Evolutionary conservation across 805 yeast species (phyloP), one percentile per base, ranked within the genome.

Genomic region (Sungouiella thailandica): DNA sequence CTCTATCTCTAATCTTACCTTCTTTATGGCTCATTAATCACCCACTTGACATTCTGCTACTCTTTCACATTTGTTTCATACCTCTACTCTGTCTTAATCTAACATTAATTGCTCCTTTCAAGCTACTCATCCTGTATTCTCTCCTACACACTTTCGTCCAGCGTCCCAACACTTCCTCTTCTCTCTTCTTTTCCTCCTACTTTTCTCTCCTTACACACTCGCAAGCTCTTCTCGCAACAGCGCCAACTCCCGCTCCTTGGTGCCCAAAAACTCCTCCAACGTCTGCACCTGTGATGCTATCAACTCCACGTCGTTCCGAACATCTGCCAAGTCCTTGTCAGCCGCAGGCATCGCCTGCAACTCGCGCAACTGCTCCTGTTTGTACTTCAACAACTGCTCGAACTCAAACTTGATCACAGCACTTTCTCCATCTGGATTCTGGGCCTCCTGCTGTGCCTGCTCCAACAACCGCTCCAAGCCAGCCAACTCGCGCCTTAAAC

Each of bases 311-410:
- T 83, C 89, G 49, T 68, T 65, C 24, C 70, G 68, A 9, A 85
- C 68, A 17, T 74, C 80, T 19, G 65, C 66, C 29, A 76, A 55
- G 49, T 76, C 66, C 46, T 50, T 49, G 27, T 54, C 41, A 6
- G 29, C 36, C 15, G 28, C 39, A 16, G 27, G 35, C 22, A 34
- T 43, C 9, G 43, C 35, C 9, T 35, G 25, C 5, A 58, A 52
- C 32, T 81, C 65, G 57, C 77, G 78, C n/a, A n/a, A n/a, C n/a
- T n/a, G n/a, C 16, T 66, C 61, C 54, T 83, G 80, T 57, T 86
- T 89, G 57, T 83, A 89, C 44, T 77, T 80, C 40, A 88, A 71
- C 45, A 93, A 63, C 48, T 84, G 90, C 60, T 87, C 94, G 41
- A 82, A 73, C 58, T 93, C 97, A 47, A 73, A 70, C 39, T 65